phyloP scores from a whole-genome alignment of 2,329 filamentous ascomycete genomes.

The Paecilomyces dactylethromorphus region DNA sequence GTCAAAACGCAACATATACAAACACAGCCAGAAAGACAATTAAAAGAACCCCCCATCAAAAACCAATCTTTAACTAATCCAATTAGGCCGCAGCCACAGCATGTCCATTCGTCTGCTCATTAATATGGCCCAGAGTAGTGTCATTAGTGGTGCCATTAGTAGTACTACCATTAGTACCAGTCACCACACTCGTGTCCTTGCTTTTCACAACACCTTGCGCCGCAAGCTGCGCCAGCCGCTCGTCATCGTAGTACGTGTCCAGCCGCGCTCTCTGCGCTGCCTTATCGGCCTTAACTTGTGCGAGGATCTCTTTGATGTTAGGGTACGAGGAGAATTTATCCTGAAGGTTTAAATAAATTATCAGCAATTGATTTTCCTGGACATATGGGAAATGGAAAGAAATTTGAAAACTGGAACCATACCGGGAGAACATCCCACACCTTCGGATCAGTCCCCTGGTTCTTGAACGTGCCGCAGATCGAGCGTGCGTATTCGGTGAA shows the following conservation, averaged over 20 bases:
- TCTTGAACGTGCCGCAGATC: slow-evolving; percentile 19
- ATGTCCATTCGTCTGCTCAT: not conserved
- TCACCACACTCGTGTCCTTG: not conserved
- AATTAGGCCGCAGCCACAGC: not conserved
- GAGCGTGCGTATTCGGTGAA: slow-evolving; percentile 21
- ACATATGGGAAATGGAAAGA: not conserved
- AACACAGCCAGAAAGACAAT: not conserved
- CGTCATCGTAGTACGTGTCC: slow-evolving; percentile 18
- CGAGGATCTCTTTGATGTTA: slow-evolving; percentile 19
- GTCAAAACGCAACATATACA: too few relatives aligned
- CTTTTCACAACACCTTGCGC: slow-evolving; percentile 4
- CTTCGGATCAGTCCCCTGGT: slow-evolving; percentile 19
- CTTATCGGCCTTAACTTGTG: slow-evolving; percentile 17
- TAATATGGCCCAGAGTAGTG: not conserved
- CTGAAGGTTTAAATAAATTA: slow-evolving; percentile 7
- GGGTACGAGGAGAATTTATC: slow-evolving; percentile 23
- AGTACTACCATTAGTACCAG: too few relatives aligned
- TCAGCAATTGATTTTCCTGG: not conserved
- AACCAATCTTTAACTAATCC: not conserved
- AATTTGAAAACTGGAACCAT: not conserved
- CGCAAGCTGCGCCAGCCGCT: slow-evolving; percentile 6
- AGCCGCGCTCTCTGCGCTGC: slow-evolving; percentile 12
- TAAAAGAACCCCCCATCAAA: not conserved
- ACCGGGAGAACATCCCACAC: slow-evolving; percentile 22
- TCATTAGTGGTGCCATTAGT: not conserved